These are phyloP conservation scores for Globisporangium acanthophoron DNA, from an alignment of 352 stramenopile species.

Conservation along the genomic window DNA sequence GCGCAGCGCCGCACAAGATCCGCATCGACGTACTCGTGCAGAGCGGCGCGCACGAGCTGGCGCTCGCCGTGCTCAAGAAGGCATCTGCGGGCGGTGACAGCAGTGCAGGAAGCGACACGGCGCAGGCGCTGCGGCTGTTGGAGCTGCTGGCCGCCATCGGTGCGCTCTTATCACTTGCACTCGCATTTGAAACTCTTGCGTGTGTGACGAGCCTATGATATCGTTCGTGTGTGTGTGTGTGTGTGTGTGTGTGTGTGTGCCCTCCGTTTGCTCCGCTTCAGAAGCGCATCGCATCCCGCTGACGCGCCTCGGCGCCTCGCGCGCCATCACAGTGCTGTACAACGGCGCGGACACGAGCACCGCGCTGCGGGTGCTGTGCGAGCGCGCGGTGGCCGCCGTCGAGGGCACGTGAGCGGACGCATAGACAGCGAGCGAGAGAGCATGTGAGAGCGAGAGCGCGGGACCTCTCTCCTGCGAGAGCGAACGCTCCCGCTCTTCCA, in stretches of 20 bases:
- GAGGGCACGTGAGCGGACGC: slow-evolving; percentile 39
- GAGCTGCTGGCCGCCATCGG: slow-evolving; percentile 41
- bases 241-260: not conserved
- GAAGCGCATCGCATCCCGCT: slow-evolving; percentile 45
- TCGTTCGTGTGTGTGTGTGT: not conserved
- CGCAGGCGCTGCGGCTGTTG: slow-evolving; percentile 49
- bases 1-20: slow-evolving; percentile 16
- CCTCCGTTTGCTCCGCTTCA: slow-evolving; percentile 11
- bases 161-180: slow-evolving; percentile 13
- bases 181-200: not conserved
- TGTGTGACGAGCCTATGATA: not conserved
- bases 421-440: no score
- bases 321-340: slow-evolving; percentile 54
- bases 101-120: slow-evolving; percentile 11
- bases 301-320: slow-evolving; percentile 45
- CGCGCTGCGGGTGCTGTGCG: slow-evolving; percentile 44
- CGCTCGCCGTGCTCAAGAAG: slow-evolving; percentile 32
- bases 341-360: slow-evolving; percentile 32
- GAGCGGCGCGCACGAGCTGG: slow-evolving; percentile 40
- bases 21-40: slow-evolving; percentile 32
- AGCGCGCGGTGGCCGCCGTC: slow-evolving; percentile 45
- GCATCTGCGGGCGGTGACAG: slow-evolving; percentile 9
- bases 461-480: no score
- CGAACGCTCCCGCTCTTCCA: no score
- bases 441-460: no score